Conservation (phyloP, 306 rosid genomes). For the Castanopsis chinensis region DNA sequence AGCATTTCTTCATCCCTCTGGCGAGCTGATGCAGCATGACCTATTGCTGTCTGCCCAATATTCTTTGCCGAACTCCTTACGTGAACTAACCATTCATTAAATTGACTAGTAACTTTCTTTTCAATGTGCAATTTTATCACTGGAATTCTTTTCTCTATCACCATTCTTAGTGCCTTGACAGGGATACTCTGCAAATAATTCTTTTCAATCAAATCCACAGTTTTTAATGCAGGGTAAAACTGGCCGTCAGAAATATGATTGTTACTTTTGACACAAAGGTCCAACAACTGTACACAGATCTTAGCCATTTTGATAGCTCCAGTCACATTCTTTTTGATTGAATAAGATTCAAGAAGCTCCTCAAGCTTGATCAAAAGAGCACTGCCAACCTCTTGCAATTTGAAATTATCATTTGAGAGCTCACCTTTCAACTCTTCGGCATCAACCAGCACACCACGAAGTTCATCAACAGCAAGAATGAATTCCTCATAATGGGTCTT, state of each 20-base stretch:
- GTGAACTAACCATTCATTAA: conserved; percentile 92
- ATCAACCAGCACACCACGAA: conserved; percentile 86
- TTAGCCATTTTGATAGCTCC: conserved; percentile 80
- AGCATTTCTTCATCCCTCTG: conserved; percentile 78
- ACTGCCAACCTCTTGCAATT: conserved; percentile 89
- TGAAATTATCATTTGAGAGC: conserved; percentile 82
- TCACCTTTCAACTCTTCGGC: conserved; percentile 94
- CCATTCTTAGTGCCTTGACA: conserved; percentile 60
- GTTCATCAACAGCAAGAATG: conserved; percentile 95
- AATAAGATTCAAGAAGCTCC: conserved; percentile 85
- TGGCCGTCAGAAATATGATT: conserved; percentile 63
- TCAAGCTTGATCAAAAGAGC: conserved; percentile 73
- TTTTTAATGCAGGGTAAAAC: conserved; percentile 78
- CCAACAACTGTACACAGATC: conserved; percentile 71
- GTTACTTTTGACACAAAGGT: conserved; percentile 88
- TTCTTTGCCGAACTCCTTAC: conserved; percentile 74
- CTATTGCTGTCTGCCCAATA: conserved; percentile 81
- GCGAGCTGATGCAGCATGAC: conserved; percentile 62
- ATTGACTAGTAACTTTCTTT: conserved; percentile 72
- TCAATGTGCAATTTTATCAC: conserved; percentile 68
- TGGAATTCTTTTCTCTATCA: conserved; percentile 71
- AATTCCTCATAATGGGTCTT: conserved; percentile 97
- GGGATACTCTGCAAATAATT: conserved; percentile 56
- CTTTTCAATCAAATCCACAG: conserved; percentile 79
- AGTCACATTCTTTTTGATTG: conserved; percentile 70